phyloP scores from a whole-genome alignment of 441 rosid species.

The Populus hybrid region DNA sequence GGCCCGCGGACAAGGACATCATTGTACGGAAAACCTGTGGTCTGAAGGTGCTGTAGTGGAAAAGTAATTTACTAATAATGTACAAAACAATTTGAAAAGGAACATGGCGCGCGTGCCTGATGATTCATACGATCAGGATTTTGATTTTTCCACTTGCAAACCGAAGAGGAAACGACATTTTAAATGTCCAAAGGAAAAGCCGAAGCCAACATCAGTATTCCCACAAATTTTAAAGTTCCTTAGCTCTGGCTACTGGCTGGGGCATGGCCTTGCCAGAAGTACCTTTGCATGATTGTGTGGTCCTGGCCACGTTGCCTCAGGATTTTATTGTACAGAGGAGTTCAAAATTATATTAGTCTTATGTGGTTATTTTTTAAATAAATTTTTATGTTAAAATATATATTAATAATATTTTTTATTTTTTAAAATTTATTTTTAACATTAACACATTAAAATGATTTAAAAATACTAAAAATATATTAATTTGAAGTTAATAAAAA shows the following conservation, averaged over 20 bases:
- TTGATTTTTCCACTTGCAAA: neutral
- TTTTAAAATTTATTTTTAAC: too few species aligned
- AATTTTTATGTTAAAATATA: too few species aligned
- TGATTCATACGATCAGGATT: neutral
- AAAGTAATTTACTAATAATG: neutral
- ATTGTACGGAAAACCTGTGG: neutral
- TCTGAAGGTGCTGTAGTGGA: neutral
- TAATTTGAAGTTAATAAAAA: too few species aligned
- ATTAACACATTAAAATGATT: too few species aligned
- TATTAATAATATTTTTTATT: too few species aligned
- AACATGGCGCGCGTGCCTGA: neutral
- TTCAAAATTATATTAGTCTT: too few species aligned
- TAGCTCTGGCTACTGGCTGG: neutral
- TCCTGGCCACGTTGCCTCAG: neutral
- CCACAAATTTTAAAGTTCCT: neutral
- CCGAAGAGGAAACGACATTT: conserved; percentile 1
- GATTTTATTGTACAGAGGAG: neutral
- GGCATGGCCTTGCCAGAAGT: neutral
- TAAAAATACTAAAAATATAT: too few species aligned
- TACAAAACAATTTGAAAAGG: conserved; percentile 4
- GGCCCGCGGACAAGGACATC: neutral
- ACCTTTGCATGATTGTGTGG: neutral
- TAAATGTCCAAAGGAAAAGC: neutral
- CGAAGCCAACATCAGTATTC: neutral
- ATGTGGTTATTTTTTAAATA: too few species aligned